Base-by-base conservation (phyloP, 805 yeast genomes). In the Grigorovia jiainica region DNA sequence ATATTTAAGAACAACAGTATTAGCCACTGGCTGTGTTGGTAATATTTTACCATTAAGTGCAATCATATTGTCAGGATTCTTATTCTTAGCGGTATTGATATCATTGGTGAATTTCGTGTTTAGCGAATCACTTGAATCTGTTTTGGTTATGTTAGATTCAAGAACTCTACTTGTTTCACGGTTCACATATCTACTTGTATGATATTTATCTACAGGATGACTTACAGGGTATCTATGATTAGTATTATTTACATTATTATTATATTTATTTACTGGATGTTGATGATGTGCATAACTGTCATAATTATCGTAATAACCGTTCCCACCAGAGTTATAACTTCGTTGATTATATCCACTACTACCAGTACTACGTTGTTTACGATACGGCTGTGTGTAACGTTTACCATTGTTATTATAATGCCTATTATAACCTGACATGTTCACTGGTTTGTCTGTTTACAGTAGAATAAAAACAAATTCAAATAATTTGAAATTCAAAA, bases 1-100 rank as follows among this genome's bases (percentile, higher is more conserved):
- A 44, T 58, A 59, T 21, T 47, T 47, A 20, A 54, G 17, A 13
- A 27, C 42, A 2, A 60, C 54, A 7, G 13, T n/a, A 8, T 2
- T 4, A 15, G 15, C 40, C 6, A 15, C 31, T 27, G 31, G 15
- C 7, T n/a, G 7, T 8, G 31, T 11, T 7, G 31, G 31, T 4
- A 8, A 13, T n/a, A n/a, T n/a, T n/a, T n/a, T n/a, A n/a, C n/a
- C n/a, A n/a, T n/a, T n/a, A n/a, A n/a, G n/a, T n/a, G n/a, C n/a
- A n/a, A n/a, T n/a, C n/a, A n/a, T n/a, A n/a, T n/a, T n/a, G n/a
- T n/a, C n/a, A 13, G 15, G n/a, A 11, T 27, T 27, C 3, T 3
- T n/a, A 2, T 13, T 15, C 16, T 4, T 13, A 13, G 11, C 15
- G 3, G 15, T 7, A 7, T 13, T 27, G 11, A 15, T 27, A 13